These are phyloP conservation scores for Xylaria arbuscula DNA, from an alignment of 2,329 filamentous ascomycete genomes.

Conservation along the genomic window DNA sequence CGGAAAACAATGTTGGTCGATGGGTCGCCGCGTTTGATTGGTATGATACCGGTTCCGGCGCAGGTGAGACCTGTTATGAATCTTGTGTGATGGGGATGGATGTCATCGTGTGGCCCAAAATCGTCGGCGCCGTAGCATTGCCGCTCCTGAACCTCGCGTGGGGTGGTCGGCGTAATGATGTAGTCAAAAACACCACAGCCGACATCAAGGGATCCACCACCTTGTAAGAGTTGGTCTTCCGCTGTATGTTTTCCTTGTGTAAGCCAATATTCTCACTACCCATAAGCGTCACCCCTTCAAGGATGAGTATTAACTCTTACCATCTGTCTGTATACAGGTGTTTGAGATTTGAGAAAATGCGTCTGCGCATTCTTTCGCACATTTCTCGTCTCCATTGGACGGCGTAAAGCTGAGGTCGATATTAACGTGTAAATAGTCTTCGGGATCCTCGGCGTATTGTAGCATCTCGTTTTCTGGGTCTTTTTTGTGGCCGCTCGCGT, in stretches of 20 bases:
- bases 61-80: neutral
- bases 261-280: neutral
- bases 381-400: neutral
- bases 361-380: neutral
- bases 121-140: neutral
- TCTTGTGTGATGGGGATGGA: neutral
- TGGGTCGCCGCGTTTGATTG: neutral
- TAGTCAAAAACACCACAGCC: slow-evolving; percentile 1
- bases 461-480: neutral
- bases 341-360: neutral
- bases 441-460: neutral
- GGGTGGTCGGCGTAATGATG: neutral
- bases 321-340: neutral
- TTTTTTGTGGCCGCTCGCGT: slow-evolving; percentile 3
- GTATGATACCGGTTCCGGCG: neutral
- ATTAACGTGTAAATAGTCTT: neutral
- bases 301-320: neutral
- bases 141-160: neutral
- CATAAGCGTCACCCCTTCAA: neutral
- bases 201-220: neutral
- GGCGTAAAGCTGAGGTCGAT: neutral
- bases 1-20: neutral
- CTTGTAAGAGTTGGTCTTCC: neutral
- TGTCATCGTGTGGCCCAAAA: neutral
- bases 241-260: neutral